phyloP scores from a whole-genome alignment of 371 early-diverging fungal species.

The Apophysomyces ossiformis region DNA sequence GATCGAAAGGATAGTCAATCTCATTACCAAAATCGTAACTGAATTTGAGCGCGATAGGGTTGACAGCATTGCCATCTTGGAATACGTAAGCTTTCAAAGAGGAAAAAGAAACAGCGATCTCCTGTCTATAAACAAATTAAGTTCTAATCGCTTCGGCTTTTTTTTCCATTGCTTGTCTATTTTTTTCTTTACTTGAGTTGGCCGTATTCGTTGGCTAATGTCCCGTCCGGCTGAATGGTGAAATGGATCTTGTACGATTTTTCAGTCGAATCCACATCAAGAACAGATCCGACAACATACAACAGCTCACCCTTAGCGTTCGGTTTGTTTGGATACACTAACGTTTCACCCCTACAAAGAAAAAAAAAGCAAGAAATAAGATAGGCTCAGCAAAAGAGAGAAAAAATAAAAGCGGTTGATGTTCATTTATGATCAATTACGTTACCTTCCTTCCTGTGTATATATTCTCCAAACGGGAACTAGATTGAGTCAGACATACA shows the following conservation, averaged over 20 bases:
- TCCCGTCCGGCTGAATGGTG: slow-evolving; percentile 34
- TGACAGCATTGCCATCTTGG: slow-evolving; percentile 29
- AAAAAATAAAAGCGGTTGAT: neutral
- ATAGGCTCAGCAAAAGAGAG: too few relatives aligned
- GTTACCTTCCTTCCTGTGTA: slow-evolving; percentile 39
- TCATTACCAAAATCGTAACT: slow-evolving; percentile 34
- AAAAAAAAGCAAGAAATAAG: too few relatives aligned
- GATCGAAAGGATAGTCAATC: slow-evolving; percentile 44
- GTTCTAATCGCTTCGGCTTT: neutral
- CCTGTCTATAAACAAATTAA: slow-evolving; percentile 22
- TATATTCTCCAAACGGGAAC: slow-evolving; percentile 45
- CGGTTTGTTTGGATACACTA: slow-evolving; percentile 31
- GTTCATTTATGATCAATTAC: neutral
- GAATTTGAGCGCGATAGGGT: slow-evolving; percentile 33
- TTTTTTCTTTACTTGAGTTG: slow-evolving; percentile 28
- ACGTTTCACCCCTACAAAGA: slow-evolving; percentile 17
- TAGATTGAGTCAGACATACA: neutral
- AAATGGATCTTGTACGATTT: slow-evolving; percentile 39
- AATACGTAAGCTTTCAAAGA: slow-evolving; percentile 25
- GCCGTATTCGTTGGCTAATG: slow-evolving; percentile 31
- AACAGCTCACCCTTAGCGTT: slow-evolving; percentile 36
- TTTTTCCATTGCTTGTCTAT: neutral
- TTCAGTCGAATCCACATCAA: slow-evolving; percentile 35
- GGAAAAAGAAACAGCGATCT: slow-evolving; percentile 31
- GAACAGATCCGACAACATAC: slow-evolving; percentile 28